Evolutionary conservation across 768 basidiomycete species (phyloP).

Genomic region (Lenzites betulinus): DNA sequence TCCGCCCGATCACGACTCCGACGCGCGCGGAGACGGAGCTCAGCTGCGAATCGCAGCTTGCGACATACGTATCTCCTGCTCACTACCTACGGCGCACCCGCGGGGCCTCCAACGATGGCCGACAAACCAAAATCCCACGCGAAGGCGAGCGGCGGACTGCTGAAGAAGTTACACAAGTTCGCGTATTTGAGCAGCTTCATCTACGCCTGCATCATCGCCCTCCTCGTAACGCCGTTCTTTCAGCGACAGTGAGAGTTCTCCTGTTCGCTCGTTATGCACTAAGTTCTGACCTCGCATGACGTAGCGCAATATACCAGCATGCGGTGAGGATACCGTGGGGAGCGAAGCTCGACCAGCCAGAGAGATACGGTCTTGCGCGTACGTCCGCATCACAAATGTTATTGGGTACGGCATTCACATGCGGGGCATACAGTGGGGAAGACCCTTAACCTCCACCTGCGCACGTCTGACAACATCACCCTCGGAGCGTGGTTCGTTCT

Average conservation of each 20-base stretch:
- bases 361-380: conserved; percentile 84
- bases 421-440: conserved; percentile 61
- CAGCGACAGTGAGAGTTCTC: conserved; percentile 28
- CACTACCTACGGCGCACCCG: neutral
- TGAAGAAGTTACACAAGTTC: conserved; percentile 34
- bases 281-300: too few relatives aligned
- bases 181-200: conserved; percentile 48
- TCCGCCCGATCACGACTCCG: neutral
- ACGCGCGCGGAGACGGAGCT: neutral
- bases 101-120: neutral
- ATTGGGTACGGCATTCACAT: neutral
- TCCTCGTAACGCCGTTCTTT: conserved; percentile 46
- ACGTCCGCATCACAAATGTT: conserved; percentile 29
- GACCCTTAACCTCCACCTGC: conserved; percentile 68
- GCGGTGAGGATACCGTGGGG: conserved; percentile 61
- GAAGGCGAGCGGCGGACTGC: conserved; percentile 14
- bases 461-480: conserved; percentile 73
- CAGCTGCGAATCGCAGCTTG: neutral
- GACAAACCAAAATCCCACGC: neutral
- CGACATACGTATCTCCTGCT: too few relatives aligned
- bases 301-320: conserved; percentile 65
- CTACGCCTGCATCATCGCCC: conserved; percentile 54
- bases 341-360: conserved; percentile 67
- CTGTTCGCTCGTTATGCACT: too few relatives aligned
- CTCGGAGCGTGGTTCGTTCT: conserved; percentile 89